Evolutionary conservation across 805 yeast genomes (phyloP), one percentile per base, ranked within the genome.

Genomic region (Maudiozyma bulderi): DNA sequence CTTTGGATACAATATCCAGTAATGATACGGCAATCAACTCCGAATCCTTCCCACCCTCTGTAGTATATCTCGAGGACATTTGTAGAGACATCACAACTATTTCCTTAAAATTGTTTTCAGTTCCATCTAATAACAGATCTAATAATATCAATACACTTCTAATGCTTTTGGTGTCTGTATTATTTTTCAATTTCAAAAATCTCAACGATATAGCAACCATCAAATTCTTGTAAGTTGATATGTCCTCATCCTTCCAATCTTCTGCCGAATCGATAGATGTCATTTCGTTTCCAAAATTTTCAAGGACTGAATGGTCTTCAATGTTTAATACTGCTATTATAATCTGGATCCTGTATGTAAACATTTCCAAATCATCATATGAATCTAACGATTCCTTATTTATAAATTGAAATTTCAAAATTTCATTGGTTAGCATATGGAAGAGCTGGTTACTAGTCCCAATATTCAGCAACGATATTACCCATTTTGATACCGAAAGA

Each of bases 391-490:
- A 46, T 39, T 48, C 60, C 50, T 47, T 66, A 49, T 45, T 54
- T 49, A 57, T 57, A 53, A 70, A 76, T 30, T 55, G 69, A 57
- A 60, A 69, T 51, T 69, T 61, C 42, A 80, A 58, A 10, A 86
- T 59, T 6, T 84, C 78, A n/a, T 74, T 72, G 1, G 83, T 67
- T 42, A 87, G 64, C 11, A 80, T 60, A 50, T 80, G 79, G 52
- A 86, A 76, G 4, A 90, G 62, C 49, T 84, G 72, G 50, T 79
- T 80, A 0, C 81, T 65, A 0, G 82, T 72, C 0, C 89, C 89
- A 30, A 74, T 68, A 42, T 70, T 66, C 2, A 76, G 49, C 6
- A 71, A 64, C 2, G 68, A 65, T 31, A 66, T 56, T 3, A 83
- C 61, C 78, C 86, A 82, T 46, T 74, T 71, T 1, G 72, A 65